Evolutionary conservation across 1,284 basidiomycete genomes (phyloP).

Genomic region (Microbotryum scabiosae): DNA sequence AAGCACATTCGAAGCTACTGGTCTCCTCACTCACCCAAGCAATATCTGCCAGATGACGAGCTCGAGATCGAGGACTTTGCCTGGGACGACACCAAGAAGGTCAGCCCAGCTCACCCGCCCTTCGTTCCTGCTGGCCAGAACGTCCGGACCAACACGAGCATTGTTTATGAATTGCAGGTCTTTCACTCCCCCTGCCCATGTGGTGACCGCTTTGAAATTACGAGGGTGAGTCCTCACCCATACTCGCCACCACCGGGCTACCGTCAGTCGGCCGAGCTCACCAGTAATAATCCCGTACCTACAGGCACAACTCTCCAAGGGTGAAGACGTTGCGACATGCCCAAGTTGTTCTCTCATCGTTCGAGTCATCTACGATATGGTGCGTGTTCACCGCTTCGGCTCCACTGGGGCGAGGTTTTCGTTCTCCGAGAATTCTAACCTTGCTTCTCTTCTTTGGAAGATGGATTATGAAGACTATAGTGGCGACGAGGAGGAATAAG

Average conservation of each 20-base stretch:
- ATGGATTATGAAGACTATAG: constrained; percentile 48
- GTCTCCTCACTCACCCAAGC: not conserved
- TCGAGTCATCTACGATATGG: constrained; percentile 88
- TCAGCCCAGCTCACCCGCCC: not conserved
- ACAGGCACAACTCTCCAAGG: constrained; percentile 64
- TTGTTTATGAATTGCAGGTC: constrained; percentile 43
- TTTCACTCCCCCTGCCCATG: constrained; percentile 98
- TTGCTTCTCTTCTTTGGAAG: constrained; percentile 17
- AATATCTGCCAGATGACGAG: constrained; percentile 54
- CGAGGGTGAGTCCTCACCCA: constrained; percentile 45
- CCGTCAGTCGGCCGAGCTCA: not conserved
- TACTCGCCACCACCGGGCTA: not conserved
- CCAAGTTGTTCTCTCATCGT: constrained; percentile 93
- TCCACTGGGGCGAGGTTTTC: not conserved
- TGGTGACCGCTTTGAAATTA: constrained; percentile 96
- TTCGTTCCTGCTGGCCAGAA: not conserved
- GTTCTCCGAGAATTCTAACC: not conserved
- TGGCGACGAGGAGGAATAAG: constrained; percentile 44
- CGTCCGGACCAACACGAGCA: not conserved
- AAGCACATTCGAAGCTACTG: no score
- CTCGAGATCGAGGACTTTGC: constrained; percentile 93
- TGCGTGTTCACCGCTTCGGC: constrained; percentile 43
- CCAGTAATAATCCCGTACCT: not conserved
- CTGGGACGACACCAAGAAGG: constrained; percentile 67
- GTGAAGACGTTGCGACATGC: constrained; percentile 93